These are phyloP conservation scores for Phoma sp. DNA, from an alignment of 2,329 filamentous ascomycete species.

Conservation along the genomic window DNA sequence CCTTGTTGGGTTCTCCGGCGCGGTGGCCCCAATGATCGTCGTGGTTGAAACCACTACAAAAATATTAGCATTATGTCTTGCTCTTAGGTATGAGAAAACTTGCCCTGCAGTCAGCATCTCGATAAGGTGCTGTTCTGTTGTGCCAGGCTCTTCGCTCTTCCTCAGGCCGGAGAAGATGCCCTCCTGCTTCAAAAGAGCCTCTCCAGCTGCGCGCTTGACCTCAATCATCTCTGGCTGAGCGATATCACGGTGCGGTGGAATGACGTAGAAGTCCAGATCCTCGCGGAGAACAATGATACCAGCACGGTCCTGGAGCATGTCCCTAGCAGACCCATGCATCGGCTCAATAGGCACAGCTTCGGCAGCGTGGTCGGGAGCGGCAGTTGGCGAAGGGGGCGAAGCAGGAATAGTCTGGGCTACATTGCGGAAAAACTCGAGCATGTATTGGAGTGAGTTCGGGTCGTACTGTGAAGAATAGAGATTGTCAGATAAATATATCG, in stretches of 20 bases:
- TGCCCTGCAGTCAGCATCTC: conserved; percentile 99
- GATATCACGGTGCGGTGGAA: conserved; percentile 85
- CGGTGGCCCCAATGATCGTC: conserved; percentile 96
- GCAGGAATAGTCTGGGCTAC: conserved; percentile 95
- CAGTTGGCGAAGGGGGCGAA: conserved; percentile 68
- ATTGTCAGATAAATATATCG: conserved; percentile 63
- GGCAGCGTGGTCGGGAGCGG: conserved; percentile 45
- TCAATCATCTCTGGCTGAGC: conserved; percentile 90
- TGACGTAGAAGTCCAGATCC: conserved; percentile 96
- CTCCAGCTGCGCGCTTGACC: conserved; percentile 89
- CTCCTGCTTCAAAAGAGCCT: conserved; percentile 83
- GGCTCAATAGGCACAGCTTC: conserved; percentile 74
- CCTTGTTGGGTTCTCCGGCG: conserved; percentile 97
- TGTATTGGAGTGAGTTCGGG: conserved; percentile 93
- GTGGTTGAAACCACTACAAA: conserved; percentile 85
- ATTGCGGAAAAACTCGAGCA: conserved; percentile 97
- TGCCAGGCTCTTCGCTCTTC: conserved; percentile 93
- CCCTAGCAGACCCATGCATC: conserved; percentile 69
- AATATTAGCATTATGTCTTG: conserved; percentile 11
- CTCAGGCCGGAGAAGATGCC: conserved; percentile 96
- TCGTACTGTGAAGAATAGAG: conserved; percentile 78
- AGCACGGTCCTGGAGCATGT: conserved; percentile 85
- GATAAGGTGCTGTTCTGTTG: conserved; percentile 96
- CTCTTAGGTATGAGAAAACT: conserved; percentile 38
- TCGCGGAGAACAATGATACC: conserved; percentile 97